These are phyloP conservation scores for Sphaerulina musiva DNA, from an alignment of 2,329 filamentous ascomycete genomes.

Conservation along the genomic window DNA sequence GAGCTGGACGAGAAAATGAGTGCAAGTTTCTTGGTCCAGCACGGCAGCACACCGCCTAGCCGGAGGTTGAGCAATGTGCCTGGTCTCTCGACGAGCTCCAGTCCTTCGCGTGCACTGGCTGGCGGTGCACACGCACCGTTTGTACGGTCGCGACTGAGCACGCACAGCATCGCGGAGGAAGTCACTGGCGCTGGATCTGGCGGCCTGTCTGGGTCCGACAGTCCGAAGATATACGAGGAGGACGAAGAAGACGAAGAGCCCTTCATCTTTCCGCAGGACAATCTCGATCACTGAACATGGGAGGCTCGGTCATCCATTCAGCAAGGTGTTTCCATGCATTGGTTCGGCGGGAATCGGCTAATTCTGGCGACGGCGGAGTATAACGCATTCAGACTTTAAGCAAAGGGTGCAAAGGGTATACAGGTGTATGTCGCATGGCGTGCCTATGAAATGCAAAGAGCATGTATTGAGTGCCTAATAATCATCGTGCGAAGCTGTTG, in stretches of 20 bases:
- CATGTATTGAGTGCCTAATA: neutral
- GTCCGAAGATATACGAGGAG: conserved; percentile 19
- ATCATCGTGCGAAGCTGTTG: too few relatives aligned
- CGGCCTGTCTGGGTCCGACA: conserved; percentile 20
- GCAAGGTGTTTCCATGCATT: conserved; percentile 7
- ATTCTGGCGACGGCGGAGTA: neutral
- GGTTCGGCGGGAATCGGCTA: neutral
- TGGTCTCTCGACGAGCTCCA: conserved; percentile 73
- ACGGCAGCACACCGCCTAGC: conserved; percentile 70
- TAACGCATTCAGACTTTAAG: neutral
- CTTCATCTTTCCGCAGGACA: conserved; percentile 27
- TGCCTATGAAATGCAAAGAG: neutral
- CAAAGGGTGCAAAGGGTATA: neutral
- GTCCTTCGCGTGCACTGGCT: conserved; percentile 68
- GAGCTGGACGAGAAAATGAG: conserved; percentile 83
- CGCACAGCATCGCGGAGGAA: conserved; percentile 71
- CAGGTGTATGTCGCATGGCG: neutral
- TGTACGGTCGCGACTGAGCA: conserved; percentile 86
- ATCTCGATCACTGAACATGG: conserved; percentile 12
- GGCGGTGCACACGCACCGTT: conserved; percentile 72
- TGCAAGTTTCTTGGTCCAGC: conserved; percentile 76
- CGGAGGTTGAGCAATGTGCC: conserved; percentile 64
- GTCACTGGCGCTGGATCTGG: conserved; percentile 27
- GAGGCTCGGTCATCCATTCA: neutral
- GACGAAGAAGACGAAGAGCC: conserved; percentile 28